Conservation (phyloP, 1,284 basidiomycete species). For the Ustilago sp. region DNA sequence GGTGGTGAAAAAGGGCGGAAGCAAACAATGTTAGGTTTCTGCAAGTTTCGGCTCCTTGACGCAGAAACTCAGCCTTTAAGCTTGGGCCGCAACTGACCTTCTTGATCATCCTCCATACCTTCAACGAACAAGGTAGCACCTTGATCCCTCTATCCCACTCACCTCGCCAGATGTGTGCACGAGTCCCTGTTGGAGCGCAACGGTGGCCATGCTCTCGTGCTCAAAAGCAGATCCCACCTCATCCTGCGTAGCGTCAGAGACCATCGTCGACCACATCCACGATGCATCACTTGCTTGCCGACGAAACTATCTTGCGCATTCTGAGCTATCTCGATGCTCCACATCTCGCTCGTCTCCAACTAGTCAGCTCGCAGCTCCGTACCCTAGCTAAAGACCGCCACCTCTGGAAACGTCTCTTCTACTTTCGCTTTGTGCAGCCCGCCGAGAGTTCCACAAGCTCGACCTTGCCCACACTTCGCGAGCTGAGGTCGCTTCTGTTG, state of each 20-base stretch:
- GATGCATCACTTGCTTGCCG: constrained; percentile 30
- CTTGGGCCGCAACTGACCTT: too few species aligned
- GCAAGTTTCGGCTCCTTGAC: too few species aligned
- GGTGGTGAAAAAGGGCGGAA: too few species aligned
- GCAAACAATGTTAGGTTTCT: too few species aligned
- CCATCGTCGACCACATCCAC: background rate
- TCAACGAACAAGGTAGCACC: too few species aligned
- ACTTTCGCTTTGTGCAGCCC: constrained; percentile 32
- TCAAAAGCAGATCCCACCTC: too few species aligned
- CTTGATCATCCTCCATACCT: too few species aligned
- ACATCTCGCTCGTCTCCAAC: constrained; percentile 30
- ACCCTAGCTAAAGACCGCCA: constrained; percentile 43
- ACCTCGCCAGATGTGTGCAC: too few species aligned
- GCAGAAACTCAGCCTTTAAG: too few species aligned
- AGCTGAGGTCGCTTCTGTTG: constrained; percentile 37
- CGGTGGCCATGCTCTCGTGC: background rate
- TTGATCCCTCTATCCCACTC: too few species aligned
- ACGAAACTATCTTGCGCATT: constrained; percentile 38
- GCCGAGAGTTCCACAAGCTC: background rate
- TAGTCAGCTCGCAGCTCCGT: constrained; percentile 26
- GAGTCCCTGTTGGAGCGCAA: too few species aligned
- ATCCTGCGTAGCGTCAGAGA: too few species aligned
- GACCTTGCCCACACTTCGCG: constrained; percentile 33
- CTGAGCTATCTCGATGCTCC: constrained; percentile 31
- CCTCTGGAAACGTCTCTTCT: constrained; percentile 48